Conservation (phyloP, 352 stramenopile genomes). For the Phytophthora litchii region DNA sequence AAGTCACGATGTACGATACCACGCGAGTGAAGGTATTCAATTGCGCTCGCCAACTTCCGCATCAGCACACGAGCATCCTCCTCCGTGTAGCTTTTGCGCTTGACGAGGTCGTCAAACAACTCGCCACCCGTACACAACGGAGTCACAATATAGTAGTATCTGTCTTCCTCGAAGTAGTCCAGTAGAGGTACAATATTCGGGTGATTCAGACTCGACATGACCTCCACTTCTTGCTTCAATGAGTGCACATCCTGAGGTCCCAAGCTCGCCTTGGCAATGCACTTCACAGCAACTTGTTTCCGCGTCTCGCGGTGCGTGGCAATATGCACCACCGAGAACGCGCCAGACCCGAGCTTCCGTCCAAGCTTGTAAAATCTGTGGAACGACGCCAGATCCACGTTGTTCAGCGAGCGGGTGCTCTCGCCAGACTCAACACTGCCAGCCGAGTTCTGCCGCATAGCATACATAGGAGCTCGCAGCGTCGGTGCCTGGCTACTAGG, state of each 20-base stretch:
- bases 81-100: constrained; percentile 95
- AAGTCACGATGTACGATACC: constrained; percentile 93
- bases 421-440: constrained; percentile 43
- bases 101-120: constrained; percentile 95
- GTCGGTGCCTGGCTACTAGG: constrained; percentile 33
- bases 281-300: constrained; percentile 86
- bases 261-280: constrained; percentile 67
- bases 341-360: constrained; percentile 84
- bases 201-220: constrained; percentile 75
- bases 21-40: constrained; percentile 93
- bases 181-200: constrained; percentile 76
- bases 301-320: constrained; percentile 72
- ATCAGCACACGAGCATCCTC: constrained; percentile 93
- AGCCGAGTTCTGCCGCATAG: constrained; percentile 50
- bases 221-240: constrained; percentile 73
- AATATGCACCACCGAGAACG: constrained; percentile 90
- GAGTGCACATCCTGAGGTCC: constrained; percentile 55
- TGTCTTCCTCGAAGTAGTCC: constrained; percentile 75
- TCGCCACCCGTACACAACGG: constrained; percentile 88
- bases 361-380: constrained; percentile 83
- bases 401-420: constrained; percentile 38
- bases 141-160: constrained; percentile 86
- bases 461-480: constrained; percentile 35
- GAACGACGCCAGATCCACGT: constrained; percentile 52
- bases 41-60: constrained; percentile 88